phyloP scores from a whole-genome alignment of 75 land plant species.

The Selaginella moellendorffii region DNA sequence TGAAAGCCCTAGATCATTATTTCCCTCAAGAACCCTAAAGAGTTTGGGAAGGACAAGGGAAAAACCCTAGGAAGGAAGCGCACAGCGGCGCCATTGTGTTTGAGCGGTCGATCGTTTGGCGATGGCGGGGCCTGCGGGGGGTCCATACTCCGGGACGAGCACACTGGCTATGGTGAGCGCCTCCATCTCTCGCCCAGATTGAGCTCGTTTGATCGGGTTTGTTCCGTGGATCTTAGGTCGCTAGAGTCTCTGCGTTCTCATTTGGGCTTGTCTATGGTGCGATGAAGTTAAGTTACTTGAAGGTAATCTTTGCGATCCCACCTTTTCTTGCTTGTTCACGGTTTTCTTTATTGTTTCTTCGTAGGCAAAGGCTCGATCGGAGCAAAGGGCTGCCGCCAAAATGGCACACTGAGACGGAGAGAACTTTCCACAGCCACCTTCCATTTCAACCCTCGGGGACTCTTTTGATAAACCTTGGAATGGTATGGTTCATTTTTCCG shows the following conservation, averaged over 20 bases:
- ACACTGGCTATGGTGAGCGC: constrained; percentile 26
- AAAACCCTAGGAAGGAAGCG: no score
- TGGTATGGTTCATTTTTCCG: no score
- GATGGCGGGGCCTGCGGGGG: constrained; percentile 20
- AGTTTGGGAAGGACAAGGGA: no score
- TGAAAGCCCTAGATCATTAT: no score
- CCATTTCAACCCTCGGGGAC: no score
- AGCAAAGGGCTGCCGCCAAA: neutral
- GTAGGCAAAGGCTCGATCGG: neutral
- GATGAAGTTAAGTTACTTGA: constrained; percentile 28
- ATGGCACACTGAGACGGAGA: neutral
- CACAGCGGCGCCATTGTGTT: no score
- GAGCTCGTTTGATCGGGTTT: neutral
- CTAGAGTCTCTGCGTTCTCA: constrained; percentile 28
- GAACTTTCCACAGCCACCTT: no score
- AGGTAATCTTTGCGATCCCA: constrained; percentile 17
- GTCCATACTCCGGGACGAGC: constrained; percentile 34
- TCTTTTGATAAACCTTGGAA: no score
- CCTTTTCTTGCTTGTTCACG: neutral
- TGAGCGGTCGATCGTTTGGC: constrained; percentile 3
- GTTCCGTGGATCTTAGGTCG: constrained; percentile 18
- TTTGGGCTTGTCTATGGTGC: constrained; percentile 25
- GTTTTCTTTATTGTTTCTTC: neutral
- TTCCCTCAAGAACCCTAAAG: no score
- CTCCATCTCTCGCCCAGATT: constrained; percentile 1